Conservation (phyloP, 1,284 basidiomycete species). For the Cutaneotrichosporon sp. region DNA sequence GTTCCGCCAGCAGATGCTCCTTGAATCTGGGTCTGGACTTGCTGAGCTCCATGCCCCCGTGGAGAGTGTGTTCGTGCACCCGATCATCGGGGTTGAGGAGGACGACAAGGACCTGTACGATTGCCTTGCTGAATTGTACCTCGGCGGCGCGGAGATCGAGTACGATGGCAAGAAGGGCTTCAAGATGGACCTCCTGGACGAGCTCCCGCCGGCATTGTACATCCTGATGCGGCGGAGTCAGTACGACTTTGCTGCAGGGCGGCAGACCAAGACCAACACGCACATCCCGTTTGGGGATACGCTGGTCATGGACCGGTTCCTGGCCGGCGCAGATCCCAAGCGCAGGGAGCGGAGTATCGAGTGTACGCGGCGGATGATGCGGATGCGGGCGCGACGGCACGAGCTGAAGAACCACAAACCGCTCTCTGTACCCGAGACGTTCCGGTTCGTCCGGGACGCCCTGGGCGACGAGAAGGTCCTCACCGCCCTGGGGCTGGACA, state of each 20-base stretch:
- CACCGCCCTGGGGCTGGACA: constrained; percentile 1
- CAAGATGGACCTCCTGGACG: constrained; percentile 81
- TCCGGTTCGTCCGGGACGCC: constrained; percentile 28
- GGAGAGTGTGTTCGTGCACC: constrained; percentile 85
- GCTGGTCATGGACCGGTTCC: constrained; percentile 86
- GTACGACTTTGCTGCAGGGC: constrained; percentile 64
- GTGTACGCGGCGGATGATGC: constrained; percentile 62
- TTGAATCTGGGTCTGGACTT: constrained; percentile 48
- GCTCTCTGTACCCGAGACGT: constrained; percentile 31
- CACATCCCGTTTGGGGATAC: constrained; percentile 86
- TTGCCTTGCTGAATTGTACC: constrained; percentile 78
- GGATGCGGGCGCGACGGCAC: constrained; percentile 62
- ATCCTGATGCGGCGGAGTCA: constrained; percentile 96
- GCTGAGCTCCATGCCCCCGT: constrained; percentile 56
- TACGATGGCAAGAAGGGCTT: constrained; percentile 78
- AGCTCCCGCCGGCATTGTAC: constrained; percentile 84
- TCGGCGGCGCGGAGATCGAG: constrained; percentile 77
- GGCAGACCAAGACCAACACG: constrained; percentile 92
- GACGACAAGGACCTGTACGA: constrained; percentile 87
- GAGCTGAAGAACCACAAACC: constrained; percentile 56
- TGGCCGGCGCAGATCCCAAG: constrained; percentile 65
- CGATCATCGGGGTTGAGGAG: constrained; percentile 83
- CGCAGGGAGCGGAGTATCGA: constrained; percentile 66
- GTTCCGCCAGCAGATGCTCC: constrained; percentile 67
- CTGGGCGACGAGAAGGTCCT: constrained; percentile 42